Percentiles rank a stretch among this genome's conserved stretches.
Evolutionary conservation across 306 rosid genomes (phyloP).

Genomic region (Ormosia semicastrata): DNA sequence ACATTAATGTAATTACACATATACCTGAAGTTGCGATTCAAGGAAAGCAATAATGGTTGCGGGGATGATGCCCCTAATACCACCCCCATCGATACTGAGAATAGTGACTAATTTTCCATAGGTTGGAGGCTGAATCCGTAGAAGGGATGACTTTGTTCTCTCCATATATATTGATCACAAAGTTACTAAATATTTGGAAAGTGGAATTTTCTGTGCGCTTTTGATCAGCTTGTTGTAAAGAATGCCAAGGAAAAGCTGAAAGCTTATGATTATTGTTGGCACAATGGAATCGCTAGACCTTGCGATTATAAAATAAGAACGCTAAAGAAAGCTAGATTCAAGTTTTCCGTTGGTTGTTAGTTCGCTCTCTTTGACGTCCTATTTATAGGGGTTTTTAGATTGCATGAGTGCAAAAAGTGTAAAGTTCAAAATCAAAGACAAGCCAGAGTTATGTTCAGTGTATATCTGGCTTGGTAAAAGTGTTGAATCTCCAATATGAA

Average conservation of each 20-base stretch:
- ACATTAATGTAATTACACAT: neutral
- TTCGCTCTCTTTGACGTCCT: neutral
- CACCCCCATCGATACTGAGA: constrained; percentile 69
- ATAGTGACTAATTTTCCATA: constrained; percentile 48
- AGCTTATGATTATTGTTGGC: neutral
- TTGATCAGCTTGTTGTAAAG: neutral
- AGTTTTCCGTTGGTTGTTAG: neutral
- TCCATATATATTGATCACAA: neutral
- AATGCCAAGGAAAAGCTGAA: neutral
- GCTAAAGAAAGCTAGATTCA: neutral
- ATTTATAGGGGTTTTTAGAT: neutral
- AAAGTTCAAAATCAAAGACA: too few species aligned
- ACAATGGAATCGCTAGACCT: neutral
- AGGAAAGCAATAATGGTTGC: constrained; percentile 44
- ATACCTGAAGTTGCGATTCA: constrained; percentile 54
- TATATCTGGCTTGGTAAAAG: neutral
- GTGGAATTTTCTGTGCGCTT: neutral
- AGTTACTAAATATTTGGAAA: neutral
- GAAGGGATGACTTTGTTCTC: neutral
- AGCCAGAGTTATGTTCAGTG: neutral
- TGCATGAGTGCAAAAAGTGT: neutral
- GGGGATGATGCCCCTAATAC: constrained; percentile 63
- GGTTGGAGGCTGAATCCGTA: constrained; percentile 43
- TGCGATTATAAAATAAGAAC: neutral
- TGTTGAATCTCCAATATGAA: too few species aligned